These are phyloP conservation scores for Jimgerdemannia flammicorona DNA, from an alignment of 192 early-diverging fungal species.

Conservation along the genomic window DNA sequence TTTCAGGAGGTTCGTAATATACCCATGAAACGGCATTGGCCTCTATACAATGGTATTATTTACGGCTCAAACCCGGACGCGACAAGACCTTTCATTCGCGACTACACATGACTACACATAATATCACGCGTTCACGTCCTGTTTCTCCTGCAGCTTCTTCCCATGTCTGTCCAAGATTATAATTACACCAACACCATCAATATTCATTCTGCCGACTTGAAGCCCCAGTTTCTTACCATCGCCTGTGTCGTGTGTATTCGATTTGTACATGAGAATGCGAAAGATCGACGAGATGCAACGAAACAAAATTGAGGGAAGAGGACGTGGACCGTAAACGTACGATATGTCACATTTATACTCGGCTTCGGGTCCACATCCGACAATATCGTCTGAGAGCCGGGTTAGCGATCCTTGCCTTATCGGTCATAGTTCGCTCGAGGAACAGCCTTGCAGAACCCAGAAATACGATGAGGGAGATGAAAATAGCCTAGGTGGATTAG, in stretches of 20 bases:
- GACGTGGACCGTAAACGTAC: conserved; percentile 18
- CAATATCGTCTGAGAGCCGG: conserved; percentile 37
- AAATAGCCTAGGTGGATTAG: conserved; percentile 35
- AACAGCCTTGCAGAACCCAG: conserved; percentile 33
- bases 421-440: conserved; percentile 43
- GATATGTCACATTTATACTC: conserved; percentile 39
- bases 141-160: conserved; percentile 48
- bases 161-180: conserved; percentile 48
- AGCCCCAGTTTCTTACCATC: conserved; percentile 45
- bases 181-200: conserved; percentile 39
- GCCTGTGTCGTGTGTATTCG: conserved; percentile 10
- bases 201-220: conserved; percentile 39
- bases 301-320: not conserved
- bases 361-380: conserved; percentile 37
- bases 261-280: too few species aligned
- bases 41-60: too few species aligned
- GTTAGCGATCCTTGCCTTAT: conserved; percentile 36
- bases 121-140: conserved; percentile 38
- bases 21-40: too few species aligned
- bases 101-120: too few species aligned
- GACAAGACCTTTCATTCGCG: too few species aligned
- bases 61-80: too few species aligned
- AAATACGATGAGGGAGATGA: too few species aligned
- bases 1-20: too few species aligned
- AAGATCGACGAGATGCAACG: too few species aligned